Conservation (phyloP, 2,329 filamentous ascomycete species). For the Alternaria viburni region DNA sequence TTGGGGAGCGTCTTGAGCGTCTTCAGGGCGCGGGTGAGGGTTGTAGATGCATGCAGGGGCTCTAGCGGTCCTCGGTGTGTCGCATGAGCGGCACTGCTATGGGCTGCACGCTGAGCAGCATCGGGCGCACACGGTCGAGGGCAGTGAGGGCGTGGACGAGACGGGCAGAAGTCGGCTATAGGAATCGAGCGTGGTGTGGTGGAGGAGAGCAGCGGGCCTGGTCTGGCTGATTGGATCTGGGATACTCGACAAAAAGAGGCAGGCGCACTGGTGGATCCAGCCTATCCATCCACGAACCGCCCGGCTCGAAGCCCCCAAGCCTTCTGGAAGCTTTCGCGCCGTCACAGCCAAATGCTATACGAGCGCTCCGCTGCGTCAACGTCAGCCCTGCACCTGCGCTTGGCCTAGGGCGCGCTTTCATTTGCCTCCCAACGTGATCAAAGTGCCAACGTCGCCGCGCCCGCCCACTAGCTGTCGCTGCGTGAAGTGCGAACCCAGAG, state of each 20-base stretch:
- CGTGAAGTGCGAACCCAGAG: conserved; percentile 13
- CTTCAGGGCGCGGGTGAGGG: background rate
- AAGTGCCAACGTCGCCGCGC: conserved; percentile 5
- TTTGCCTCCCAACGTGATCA: background rate
- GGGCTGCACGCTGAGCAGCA: conserved; percentile 37
- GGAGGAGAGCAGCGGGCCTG: conserved; percentile 17
- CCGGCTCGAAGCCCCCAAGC: conserved; percentile 16
- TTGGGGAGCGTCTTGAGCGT: conserved; percentile 1
- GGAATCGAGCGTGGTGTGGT: background rate
- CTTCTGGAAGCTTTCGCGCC: conserved; percentile 22
- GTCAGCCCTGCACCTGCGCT: conserved; percentile 4
- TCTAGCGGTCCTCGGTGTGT: conserved; percentile 27
- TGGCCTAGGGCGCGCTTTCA: background rate
- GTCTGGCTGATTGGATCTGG: conserved; percentile 3
- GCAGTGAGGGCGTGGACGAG: background rate
- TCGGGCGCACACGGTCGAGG: conserved; percentile 24
- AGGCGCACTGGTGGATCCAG: conserved; percentile 12
- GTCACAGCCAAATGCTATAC: background rate
- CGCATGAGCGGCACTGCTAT: conserved; percentile 40
- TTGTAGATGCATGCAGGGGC: conserved; percentile 22
- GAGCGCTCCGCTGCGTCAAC: conserved; percentile 13
- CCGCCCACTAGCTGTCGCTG: background rate
- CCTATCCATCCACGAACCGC: conserved; percentile 4
- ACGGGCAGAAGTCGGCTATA: conserved; percentile 6
- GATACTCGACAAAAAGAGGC: conserved; percentile 15